Evolutionary conservation across 2,329 filamentous ascomycete species (phyloP).

Genomic region (Sarocladiaceae sp.): DNA sequence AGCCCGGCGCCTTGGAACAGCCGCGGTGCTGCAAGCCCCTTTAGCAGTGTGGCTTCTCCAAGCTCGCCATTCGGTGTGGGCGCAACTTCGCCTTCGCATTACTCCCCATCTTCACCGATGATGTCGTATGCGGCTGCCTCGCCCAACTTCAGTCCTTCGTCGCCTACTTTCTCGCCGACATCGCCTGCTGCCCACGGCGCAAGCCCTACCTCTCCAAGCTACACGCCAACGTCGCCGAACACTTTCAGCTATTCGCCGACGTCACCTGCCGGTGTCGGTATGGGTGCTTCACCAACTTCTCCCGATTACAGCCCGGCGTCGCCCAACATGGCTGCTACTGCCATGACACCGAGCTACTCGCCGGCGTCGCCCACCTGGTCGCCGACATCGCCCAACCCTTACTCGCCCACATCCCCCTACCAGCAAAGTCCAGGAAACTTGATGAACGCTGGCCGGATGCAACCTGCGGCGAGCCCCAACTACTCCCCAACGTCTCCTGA

Average conservation of each 20-base stretch:
- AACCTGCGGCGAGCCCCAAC: slow-evolving; percentile 53
- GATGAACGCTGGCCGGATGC: neutral
- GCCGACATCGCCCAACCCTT: slow-evolving; percentile 47
- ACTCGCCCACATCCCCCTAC: slow-evolving; percentile 57
- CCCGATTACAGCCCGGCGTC: slow-evolving; percentile 67
- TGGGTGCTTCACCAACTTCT: slow-evolving; percentile 59
- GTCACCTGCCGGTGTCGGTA: slow-evolving; percentile 67
- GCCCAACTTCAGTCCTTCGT: slow-evolving; percentile 57
- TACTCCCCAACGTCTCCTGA: slow-evolving; percentile 58
- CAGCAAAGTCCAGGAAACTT: neutral
- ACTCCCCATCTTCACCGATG: slow-evolving; percentile 42
- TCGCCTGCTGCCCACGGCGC: slow-evolving; percentile 59
- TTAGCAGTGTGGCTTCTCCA: slow-evolving; percentile 55
- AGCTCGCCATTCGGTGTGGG: slow-evolving; percentile 55
- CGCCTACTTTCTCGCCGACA: slow-evolving; percentile 57
- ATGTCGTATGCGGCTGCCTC: slow-evolving; percentile 49
- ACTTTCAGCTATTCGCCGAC: slow-evolving; percentile 57
- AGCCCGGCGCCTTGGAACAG: slow-evolving; percentile 50
- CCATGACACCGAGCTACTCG: slow-evolving; percentile 56
- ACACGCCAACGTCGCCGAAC: slow-evolving; percentile 56
- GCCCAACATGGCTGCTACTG: slow-evolving; percentile 34
- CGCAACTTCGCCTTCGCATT: slow-evolving; percentile 30
- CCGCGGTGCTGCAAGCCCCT: slow-evolving; percentile 62
- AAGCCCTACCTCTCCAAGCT: slow-evolving; percentile 60
- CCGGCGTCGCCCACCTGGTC: slow-evolving; percentile 66